Conservation (phyloP, 129 eudicot species). For the Chrysanthemum makinoi region DNA sequence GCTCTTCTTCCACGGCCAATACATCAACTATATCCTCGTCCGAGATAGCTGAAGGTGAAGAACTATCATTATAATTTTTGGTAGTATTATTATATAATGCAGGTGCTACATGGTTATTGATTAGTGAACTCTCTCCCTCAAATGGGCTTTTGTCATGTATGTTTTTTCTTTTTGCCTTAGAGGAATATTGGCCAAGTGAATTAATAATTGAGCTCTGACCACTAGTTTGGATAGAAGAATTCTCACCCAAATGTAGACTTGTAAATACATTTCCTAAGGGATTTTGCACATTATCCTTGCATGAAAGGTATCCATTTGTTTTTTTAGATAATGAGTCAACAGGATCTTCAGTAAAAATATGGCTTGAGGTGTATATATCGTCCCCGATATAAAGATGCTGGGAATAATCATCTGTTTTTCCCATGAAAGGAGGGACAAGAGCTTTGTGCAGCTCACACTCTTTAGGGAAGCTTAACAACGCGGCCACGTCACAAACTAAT, state of each 20-base stretch:
- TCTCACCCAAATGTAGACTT: conserved; percentile 4
- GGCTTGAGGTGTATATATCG: too few species aligned
- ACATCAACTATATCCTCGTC: conserved; percentile 48
- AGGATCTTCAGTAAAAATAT: neutral
- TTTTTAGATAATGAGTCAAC: conserved; percentile 26
- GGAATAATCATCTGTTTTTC: conserved; percentile 12
- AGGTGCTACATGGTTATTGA: conserved; percentile 36
- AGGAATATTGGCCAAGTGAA: conserved; percentile 23
- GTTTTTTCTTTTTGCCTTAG: conserved; percentile 28
- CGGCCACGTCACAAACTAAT: conserved; percentile 5
- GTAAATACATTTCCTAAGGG: conserved; percentile 22
- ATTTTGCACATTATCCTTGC: conserved; percentile 25
- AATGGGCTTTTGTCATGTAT: conserved; percentile 34
- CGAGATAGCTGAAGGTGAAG: conserved; percentile 51
- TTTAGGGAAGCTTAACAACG: conserved; percentile 46
- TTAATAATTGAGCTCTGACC: conserved; percentile 29
- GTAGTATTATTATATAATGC: conserved; percentile 18
- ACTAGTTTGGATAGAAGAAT: conserved; percentile 15
- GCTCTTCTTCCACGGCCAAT: conserved; percentile 39
- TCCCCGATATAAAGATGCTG: conserved; percentile 7
- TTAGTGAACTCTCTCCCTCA: conserved; percentile 33
- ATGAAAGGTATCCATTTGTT: conserved; percentile 28
- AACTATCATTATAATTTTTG: conserved; percentile 22
- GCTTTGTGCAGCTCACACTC: conserved; percentile 71
- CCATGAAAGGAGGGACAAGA: conserved; percentile 47